These are phyloP conservation scores for Eucalyptus pauciflora DNA, from an alignment of 345 rosid genomes.

Conservation along the genomic window DNA sequence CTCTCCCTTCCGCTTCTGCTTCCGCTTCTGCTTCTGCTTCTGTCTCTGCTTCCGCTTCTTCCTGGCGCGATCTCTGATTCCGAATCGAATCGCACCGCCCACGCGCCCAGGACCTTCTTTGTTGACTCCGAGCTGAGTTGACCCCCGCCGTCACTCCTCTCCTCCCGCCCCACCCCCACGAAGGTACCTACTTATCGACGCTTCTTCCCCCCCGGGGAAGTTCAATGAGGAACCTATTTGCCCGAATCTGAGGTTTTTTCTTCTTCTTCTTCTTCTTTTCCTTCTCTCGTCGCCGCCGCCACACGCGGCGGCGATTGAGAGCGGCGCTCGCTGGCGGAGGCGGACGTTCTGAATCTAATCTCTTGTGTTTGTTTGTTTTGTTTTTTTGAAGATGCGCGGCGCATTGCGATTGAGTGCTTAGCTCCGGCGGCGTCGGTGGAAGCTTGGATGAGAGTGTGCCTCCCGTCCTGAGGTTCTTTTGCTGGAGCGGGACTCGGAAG, in stretches of 20 bases:
- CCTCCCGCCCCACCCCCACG: background rate
- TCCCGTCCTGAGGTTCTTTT: background rate
- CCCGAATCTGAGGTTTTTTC: background rate
- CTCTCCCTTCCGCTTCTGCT: background rate
- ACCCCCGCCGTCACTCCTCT: background rate
- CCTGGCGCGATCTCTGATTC: background rate
- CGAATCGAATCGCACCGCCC: background rate
- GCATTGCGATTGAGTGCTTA: background rate
- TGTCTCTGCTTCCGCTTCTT: background rate
- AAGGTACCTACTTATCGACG: background rate
- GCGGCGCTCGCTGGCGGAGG: background rate
- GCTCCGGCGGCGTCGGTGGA: background rate
- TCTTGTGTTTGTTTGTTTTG: background rate
- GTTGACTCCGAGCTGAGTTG: background rate
- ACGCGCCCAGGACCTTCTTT: background rate
- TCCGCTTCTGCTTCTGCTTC: background rate
- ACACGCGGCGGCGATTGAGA: background rate
- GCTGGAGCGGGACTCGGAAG: background rate
- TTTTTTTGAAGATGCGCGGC: background rate
- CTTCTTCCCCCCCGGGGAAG: background rate
- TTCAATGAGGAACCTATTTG: background rate
- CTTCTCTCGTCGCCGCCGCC: background rate
- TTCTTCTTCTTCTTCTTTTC: fast-evolving
- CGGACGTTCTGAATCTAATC: background rate
- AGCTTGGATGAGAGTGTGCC: background rate